Evolutionary conservation across 1,139 yeast species (phyloP).

Genomic region (Kazachstania sp.): DNA sequence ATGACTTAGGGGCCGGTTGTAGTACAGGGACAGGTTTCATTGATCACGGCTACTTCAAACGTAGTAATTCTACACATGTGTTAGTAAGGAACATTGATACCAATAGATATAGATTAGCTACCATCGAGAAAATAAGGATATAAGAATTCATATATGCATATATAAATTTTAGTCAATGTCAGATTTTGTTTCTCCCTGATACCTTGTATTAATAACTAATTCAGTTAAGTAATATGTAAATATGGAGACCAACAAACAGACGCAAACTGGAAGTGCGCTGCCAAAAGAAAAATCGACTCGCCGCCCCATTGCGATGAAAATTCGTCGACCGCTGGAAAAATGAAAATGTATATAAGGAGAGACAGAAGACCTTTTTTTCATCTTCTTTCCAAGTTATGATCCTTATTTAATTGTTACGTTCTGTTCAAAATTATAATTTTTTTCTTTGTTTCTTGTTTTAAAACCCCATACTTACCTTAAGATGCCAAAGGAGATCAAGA

Average conservation of each 20-base stretch:
- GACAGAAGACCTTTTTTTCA: neutral
- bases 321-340: neutral
- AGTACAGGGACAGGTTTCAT: conserved; percentile 63
- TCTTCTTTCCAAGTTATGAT: neutral
- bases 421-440: neutral
- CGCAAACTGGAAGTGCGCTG: too few relatives aligned
- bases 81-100: conserved; percentile 50
- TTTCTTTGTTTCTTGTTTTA: conserved; percentile 31
- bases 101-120: conserved; percentile 33
- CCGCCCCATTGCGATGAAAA: too few relatives aligned
- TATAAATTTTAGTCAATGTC: neutral
- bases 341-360: neutral
- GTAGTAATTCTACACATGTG: conserved; percentile 19
- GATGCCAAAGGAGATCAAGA: conserved; percentile 94
- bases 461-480: conserved; percentile 97
- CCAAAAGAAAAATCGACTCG: too few relatives aligned
- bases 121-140: conserved; percentile 18
- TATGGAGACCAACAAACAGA: too few relatives aligned
- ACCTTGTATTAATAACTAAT: too few relatives aligned
- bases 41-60: conserved; percentile 28
- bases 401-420: neutral
- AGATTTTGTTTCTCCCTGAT: too few relatives aligned
- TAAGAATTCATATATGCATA: neutral
- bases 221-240: too few relatives aligned
- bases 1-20: conserved; percentile 54